Percentiles rank a stretch among this genome's conserved stretches.
These are phyloP conservation scores for Fusarium nurragi DNA, from an alignment of 2,329 filamentous ascomycete genomes.

Conservation along the genomic window DNA sequence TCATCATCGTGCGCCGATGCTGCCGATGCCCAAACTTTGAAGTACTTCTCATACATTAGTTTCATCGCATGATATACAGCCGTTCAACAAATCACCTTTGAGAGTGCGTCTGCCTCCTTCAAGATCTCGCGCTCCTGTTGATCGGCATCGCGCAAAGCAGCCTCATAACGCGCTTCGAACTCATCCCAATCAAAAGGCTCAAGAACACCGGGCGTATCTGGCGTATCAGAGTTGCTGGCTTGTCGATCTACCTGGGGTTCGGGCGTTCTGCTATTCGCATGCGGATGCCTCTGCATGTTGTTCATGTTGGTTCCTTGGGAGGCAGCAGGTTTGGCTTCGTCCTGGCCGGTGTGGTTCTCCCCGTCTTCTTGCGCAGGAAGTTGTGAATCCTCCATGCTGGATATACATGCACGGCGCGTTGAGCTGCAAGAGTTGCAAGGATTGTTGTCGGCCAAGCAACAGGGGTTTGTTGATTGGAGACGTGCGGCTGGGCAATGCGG, in stretches of 20 bases:
- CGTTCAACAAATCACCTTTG: slow-evolving; percentile 59
- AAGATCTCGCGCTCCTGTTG: slow-evolving; percentile 71
- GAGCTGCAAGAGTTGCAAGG: slow-evolving; percentile 13
- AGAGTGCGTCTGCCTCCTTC: slow-evolving; percentile 72
- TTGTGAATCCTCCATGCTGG: slow-evolving; percentile 35
- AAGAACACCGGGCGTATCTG: slow-evolving; percentile 63
- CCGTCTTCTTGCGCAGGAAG: slow-evolving; percentile 29
- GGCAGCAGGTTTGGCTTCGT: slow-evolving; percentile 17
- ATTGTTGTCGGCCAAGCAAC: slow-evolving; percentile 39
- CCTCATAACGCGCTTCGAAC: slow-evolving; percentile 75
- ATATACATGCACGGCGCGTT: slow-evolving; percentile 20
- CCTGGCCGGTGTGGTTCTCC: slow-evolving; percentile 25
- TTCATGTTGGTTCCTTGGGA: slow-evolving; percentile 36
- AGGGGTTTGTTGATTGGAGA: slow-evolving; percentile 19
- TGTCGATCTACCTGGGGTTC: slow-evolving; percentile 51
- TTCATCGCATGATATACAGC: neutral
- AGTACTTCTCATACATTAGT: slow-evolving; percentile 66
- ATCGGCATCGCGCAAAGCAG: slow-evolving; percentile 70
- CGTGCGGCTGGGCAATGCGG: neutral
- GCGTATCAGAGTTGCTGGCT: slow-evolving; percentile 49
- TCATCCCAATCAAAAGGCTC: slow-evolving; percentile 77
- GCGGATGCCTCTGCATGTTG: slow-evolving; percentile 33
- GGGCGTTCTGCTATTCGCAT: slow-evolving; percentile 48
- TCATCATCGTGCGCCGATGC: slow-evolving; percentile 78
- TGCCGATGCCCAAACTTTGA: slow-evolving; percentile 79